Evolutionary conservation across 805 yeast species (phyloP).

Genomic region (Candida odintsovae): DNA sequence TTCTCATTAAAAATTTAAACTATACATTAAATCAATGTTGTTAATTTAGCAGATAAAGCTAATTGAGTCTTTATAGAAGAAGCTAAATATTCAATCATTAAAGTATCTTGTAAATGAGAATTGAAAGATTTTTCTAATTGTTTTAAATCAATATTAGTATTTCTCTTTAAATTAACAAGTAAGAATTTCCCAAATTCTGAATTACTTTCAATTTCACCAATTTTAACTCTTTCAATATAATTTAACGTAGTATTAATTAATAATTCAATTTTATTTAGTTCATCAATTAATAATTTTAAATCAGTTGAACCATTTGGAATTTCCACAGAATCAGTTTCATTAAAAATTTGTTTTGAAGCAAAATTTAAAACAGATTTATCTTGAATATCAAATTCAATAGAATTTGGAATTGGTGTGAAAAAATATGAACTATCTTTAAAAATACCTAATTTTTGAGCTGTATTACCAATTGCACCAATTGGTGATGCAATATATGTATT

Average conservation of each 20-base stretch:
- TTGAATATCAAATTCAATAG: conserved; percentile 47
- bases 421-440: conserved; percentile 44
- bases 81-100: conserved; percentile 77
- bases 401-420: conserved; percentile 72
- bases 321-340: conserved; percentile 20
- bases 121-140: conserved; percentile 57
- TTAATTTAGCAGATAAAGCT: conserved; percentile 69
- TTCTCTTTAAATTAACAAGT: conserved; percentile 48
- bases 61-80: conserved; percentile 81
- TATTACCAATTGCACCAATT: conserved; percentile 47
- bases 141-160: conserved; percentile 38
- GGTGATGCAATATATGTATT: conserved; percentile 74
- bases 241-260: conserved; percentile 44
- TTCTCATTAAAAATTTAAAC: no score
- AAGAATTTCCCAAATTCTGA: conserved; percentile 62
- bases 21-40: conserved; percentile 48
- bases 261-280: conserved; percentile 39
- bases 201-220: conserved; percentile 42
- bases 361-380: conserved; percentile 55
- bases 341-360: conserved; percentile 34
- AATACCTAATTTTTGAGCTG: conserved; percentile 31
- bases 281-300: conserved; percentile 39
- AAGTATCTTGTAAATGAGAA: conserved; percentile 71
- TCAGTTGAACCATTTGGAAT: conserved; percentile 32
- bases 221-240: conserved; percentile 39